Evolutionary conservation across 2,329 filamentous ascomycete genomes (phyloP).

Genomic region (Phyllachora maydis): DNA sequence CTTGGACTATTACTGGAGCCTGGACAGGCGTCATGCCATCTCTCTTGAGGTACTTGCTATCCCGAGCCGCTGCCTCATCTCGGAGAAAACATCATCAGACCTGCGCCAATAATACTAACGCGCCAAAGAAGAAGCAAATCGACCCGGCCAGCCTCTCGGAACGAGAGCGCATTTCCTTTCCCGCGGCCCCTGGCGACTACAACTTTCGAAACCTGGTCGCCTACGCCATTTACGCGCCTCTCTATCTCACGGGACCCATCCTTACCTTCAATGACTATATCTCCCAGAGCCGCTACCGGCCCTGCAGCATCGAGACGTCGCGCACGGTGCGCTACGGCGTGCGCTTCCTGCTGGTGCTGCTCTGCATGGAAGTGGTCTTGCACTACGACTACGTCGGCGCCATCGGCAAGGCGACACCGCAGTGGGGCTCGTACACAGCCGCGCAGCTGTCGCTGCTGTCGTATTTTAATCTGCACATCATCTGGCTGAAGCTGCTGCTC

Average conservation of each 20-base stretch:
- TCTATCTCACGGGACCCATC: slow-evolving; percentile 86
- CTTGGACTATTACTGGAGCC: slow-evolving; percentile 87
- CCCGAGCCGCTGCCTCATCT: no score
- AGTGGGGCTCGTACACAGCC: slow-evolving; percentile 69
- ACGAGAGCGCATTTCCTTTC: slow-evolving; percentile 60
- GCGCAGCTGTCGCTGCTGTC: slow-evolving; percentile 78
- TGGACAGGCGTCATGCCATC: slow-evolving; percentile 40
- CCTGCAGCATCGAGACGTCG: slow-evolving; percentile 45
- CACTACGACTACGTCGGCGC: slow-evolving; percentile 90
- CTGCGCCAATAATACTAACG: no score
- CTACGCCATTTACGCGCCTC: slow-evolving; percentile 76
- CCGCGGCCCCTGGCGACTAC: slow-evolving; percentile 52
- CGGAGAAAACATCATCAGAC: no score
- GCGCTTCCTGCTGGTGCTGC: slow-evolving; percentile 59
- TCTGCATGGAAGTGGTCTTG: slow-evolving; percentile 78
- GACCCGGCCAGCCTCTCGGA: slow-evolving; percentile 77
- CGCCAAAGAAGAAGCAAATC: slow-evolving; percentile 87
- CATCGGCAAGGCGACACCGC: slow-evolving; percentile 61
- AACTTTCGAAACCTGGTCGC: slow-evolving; percentile 73
- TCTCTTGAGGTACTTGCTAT: slow-evolving; percentile 77
- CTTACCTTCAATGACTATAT: slow-evolving; percentile 97
- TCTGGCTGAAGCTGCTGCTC: slow-evolving; percentile 92
- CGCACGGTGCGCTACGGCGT: slow-evolving; percentile 67
- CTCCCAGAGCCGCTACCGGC: slow-evolving; percentile 56
- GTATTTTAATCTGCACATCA: slow-evolving; percentile 89